Base-by-base conservation (phyloP, 164 flowering plant genomes). In the Chimonanthus praecox region DNA sequence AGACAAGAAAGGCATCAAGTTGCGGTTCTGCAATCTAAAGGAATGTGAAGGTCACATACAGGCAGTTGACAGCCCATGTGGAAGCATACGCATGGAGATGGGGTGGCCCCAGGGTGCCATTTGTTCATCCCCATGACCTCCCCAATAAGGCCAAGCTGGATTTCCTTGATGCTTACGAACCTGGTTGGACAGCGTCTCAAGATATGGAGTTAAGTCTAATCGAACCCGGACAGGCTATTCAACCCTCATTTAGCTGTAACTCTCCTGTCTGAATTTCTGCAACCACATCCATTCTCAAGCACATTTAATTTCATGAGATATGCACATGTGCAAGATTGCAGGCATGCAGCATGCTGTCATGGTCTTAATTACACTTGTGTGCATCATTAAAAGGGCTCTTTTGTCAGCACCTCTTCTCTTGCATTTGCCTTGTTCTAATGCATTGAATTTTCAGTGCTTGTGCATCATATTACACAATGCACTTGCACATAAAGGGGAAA, bases 81-180 rank as follows among this genome's bases (percentile, higher is more conserved):
- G 89, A 51, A 83, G 72, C 79, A 82, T 86, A 71, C 84, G 97
- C 74, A 81, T 89, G 90, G 96, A 94, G 84, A 89, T 94, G 68
- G 97, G 97, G 15, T 94, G 99, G 97, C 97, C 99, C 66, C 92
- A 97, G 99, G 66, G 97, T 94, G 61, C 97, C 97, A 10, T 94
- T 94, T 89, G 99, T 94, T 83, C 99, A 94, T 84, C 99, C 99
- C 66, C 99, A 94, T 78, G 99, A 94, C 84, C 87, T 94, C 47
- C 98, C 99, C 0, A 95, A 92, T 64, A 95, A 95, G 81, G 95
- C 99, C 68, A 95, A 92, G 81, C 85, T 90, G 73, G 92, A 91
- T 64, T 95, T 95, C 83, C 98, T 95, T 65, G 97, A 95, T 82
- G 96, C 99, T 15, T 95, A 89, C 84, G 99, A 92, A 79, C 98